Evolutionary conservation across 2,329 filamentous ascomycete species (phyloP).

Genomic region (Hypomyces rosellus): DNA sequence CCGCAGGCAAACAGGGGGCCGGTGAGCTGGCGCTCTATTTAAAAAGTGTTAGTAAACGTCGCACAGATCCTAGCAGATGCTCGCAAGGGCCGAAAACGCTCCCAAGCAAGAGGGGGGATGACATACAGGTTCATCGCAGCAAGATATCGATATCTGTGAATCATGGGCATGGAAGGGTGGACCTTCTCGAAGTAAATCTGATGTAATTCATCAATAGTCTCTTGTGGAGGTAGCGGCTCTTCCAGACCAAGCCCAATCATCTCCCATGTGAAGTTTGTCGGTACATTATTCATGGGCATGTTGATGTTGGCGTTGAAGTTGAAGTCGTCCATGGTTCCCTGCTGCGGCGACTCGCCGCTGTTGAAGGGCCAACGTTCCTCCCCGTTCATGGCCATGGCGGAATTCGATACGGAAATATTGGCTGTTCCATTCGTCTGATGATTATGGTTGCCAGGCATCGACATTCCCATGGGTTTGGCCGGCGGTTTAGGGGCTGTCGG

Average conservation of each 20-base stretch:
- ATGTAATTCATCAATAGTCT: constrained; percentile 77
- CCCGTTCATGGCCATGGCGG: constrained; percentile 40
- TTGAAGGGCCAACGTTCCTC: constrained; percentile 53
- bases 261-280: constrained; percentile 70
- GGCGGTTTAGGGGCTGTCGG: constrained; percentile 18
- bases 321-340: constrained; percentile 48
- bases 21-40: constrained; percentile 64
- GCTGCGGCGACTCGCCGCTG: constrained; percentile 46
- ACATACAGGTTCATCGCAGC: constrained; percentile 76
- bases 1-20: constrained; percentile 79
- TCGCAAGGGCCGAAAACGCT: not conserved
- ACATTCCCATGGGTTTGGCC: constrained; percentile 25
- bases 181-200: constrained; percentile 87
- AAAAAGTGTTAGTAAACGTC: not conserved
- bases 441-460: constrained; percentile 19
- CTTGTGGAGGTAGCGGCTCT: constrained; percentile 52
- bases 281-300: constrained; percentile 45
- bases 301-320: constrained; percentile 46
- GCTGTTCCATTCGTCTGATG: constrained; percentile 25
- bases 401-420: constrained; percentile 32
- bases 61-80: no score
- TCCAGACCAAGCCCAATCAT: constrained; percentile 56
- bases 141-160: constrained; percentile 81
- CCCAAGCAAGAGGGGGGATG: not conserved
- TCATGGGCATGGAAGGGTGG: constrained; percentile 78